Conservation (phyloP, 306 rosid species). For the Cicer pinnatifidum region DNA sequence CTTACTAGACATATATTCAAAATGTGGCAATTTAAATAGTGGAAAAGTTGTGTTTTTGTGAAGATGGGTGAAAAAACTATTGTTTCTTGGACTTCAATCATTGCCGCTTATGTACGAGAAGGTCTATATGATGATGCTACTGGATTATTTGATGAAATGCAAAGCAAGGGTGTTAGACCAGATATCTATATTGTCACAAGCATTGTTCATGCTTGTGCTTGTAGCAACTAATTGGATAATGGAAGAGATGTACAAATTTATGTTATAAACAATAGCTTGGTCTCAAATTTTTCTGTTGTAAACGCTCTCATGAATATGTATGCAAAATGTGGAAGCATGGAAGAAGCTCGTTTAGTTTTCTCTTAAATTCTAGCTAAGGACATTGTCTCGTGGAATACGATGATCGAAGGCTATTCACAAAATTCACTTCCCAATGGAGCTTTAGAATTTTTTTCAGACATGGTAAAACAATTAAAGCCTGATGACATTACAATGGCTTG, state of each 20-base stretch:
- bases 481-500: no score
- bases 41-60: constrained; percentile 68
- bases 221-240: constrained; percentile 53
- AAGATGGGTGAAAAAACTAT: constrained; percentile 63
- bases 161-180: constrained; percentile 54
- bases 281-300: constrained; percentile 53
- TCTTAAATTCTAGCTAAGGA: constrained; percentile 59
- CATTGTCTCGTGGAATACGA: constrained; percentile 72
- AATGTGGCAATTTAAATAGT: constrained; percentile 62
- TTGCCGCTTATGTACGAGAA: constrained; percentile 67
- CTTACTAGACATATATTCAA: constrained; percentile 78
- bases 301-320: constrained; percentile 87
- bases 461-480: constrained; percentile 21
- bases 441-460: constrained; percentile 55
- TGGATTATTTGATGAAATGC: constrained; percentile 60
- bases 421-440: constrained; percentile 69
- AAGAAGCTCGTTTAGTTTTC: constrained; percentile 66
- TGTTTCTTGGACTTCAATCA: constrained; percentile 85
- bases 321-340: constrained; percentile 82
- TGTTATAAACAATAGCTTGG: constrained; percentile 58
- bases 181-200: constrained; percentile 64
- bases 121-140: constrained; percentile 61
- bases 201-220: constrained; percentile 70
- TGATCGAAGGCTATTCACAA: constrained; percentile 75
- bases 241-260: constrained; percentile 66